A percentile compares a stretch with the other conserved stretches of the same genome.
These are phyloP conservation scores for Saccharomycopsis crataegensis DNA, from an alignment of 1,139 yeast species.

Conservation along the genomic window DNA sequence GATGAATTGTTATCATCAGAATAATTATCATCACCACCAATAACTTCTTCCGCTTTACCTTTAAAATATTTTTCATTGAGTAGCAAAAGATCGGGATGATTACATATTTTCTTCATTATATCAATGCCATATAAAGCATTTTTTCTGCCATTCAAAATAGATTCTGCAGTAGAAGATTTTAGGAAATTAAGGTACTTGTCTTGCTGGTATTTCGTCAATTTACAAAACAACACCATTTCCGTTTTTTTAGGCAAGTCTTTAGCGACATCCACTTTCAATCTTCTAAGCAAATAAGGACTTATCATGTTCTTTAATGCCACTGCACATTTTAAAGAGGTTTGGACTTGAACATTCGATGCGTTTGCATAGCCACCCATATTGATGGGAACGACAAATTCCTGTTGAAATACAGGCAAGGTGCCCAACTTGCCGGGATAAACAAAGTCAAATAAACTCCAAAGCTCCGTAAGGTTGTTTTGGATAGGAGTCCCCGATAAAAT, in stretches of 20 bases:
- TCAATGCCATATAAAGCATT: constrained; percentile 89
- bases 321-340: constrained; percentile 94
- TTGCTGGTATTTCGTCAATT: constrained; percentile 69
- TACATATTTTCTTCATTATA: constrained; percentile 81
- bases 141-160: constrained; percentile 68
- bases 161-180: constrained; percentile 28
- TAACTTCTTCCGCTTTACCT: not conserved
- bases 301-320: constrained; percentile 81
- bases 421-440: constrained; percentile 93
- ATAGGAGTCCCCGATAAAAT: constrained; percentile 95
- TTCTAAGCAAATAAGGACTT: constrained; percentile 77
- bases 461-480: constrained; percentile 82
- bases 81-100: constrained; percentile 81
- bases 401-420: constrained; percentile 89
- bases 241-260: constrained; percentile 88
- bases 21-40: not conserved
- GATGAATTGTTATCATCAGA: constrained; percentile 31
- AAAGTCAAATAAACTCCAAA: constrained; percentile 94
- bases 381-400: constrained; percentile 86
- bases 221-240: constrained; percentile 90
- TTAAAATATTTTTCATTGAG: not conserved
- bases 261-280: constrained; percentile 95
- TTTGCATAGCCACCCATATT: constrained; percentile 98
- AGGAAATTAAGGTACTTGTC: constrained; percentile 67
- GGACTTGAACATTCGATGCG: constrained; percentile 93